Percentiles rank a stretch among this genome's conserved stretches.
Evolutionary conservation across 2,329 filamentous ascomycete genomes (phyloP).

Genomic region (Dryadomyces quercivorus): DNA sequence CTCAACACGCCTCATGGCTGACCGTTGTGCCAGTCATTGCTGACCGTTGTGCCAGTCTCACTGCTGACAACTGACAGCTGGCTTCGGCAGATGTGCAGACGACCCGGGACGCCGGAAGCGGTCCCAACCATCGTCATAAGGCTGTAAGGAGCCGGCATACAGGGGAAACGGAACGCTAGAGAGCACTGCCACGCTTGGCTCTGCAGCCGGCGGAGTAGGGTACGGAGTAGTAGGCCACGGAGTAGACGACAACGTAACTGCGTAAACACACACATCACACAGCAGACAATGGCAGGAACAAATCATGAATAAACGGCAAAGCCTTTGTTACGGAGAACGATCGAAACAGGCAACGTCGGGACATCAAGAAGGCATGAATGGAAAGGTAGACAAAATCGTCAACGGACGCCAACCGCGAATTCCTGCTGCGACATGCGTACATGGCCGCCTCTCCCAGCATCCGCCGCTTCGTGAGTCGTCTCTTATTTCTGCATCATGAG

Average conservation of each 20-base stretch:
- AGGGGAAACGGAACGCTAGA: slow-evolving; percentile 11
- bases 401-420: background rate
- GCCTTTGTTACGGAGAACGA: background rate
- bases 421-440: slow-evolving; percentile 6
- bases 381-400: background rate
- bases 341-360: background rate
- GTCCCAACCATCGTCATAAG: background rate
- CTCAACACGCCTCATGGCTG: too few relatives aligned
- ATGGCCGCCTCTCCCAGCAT: background rate
- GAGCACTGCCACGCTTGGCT: slow-evolving; percentile 17
- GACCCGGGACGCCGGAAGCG: background rate
- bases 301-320: too few relatives aligned
- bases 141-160: background rate
- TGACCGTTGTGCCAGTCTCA: too few relatives aligned
- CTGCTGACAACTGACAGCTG: too few relatives aligned
- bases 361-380: slow-evolving; percentile 7
- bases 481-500: slow-evolving; percentile 90
- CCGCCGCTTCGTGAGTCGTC: background rate
- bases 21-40: too few relatives aligned
- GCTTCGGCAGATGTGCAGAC: background rate
- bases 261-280: background rate
- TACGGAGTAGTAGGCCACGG: too few relatives aligned
- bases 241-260: background rate
- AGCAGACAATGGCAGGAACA: background rate
- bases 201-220: slow-evolving; percentile 14